Evolutionary conservation across 75 land plant genomes (phyloP).

Genomic region (Adiantum capillusveneris): DNA sequence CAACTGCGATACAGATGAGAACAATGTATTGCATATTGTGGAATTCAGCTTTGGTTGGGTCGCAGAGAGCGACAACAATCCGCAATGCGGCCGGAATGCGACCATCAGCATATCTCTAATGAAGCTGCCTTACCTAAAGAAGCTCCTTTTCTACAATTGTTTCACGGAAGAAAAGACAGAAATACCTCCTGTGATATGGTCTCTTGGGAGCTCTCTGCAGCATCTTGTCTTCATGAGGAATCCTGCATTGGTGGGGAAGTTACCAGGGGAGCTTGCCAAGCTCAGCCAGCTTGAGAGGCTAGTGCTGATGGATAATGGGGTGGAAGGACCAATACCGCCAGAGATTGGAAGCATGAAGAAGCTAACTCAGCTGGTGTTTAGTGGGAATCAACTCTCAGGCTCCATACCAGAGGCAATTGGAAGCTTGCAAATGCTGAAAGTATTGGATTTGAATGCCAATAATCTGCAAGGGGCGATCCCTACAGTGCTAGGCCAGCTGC

Average conservation of each 20-base stretch:
- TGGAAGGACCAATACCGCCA: constrained; percentile 15
- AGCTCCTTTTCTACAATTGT: constrained; percentile 68
- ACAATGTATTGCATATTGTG: not conserved
- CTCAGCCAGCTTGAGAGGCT: constrained; percentile 14
- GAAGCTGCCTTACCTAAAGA: constrained; percentile 32
- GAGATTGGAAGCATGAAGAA: not conserved
- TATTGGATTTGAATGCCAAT: constrained; percentile 46
- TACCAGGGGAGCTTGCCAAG: constrained; percentile 18
- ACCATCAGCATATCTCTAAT: constrained; percentile 22
- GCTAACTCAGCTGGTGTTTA: constrained; percentile 3
- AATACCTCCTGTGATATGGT: too few species aligned
- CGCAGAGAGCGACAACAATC: constrained; percentile 58
- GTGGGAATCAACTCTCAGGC: too few species aligned
- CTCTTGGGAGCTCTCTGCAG: too few species aligned
- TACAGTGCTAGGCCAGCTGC: constrained; percentile 9
- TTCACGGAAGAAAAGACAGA: constrained; percentile 21
- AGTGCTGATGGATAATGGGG: constrained; percentile 6
- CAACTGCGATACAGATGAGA: constrained; percentile 41
- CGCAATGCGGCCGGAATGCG: constrained; percentile 43
- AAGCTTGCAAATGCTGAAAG: constrained; percentile 27
- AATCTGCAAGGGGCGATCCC: constrained; percentile 42
- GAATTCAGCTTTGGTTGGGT: constrained; percentile 33
- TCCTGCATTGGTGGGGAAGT: not conserved
- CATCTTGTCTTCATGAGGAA: too few species aligned
- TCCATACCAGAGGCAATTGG: constrained; percentile 25